A percentile compares a stretch with the other conserved stretches of the same genome.
Evolutionary conservation across 108 stramenopile species (phyloP).

Genomic region (Epithemia pelagica): DNA sequence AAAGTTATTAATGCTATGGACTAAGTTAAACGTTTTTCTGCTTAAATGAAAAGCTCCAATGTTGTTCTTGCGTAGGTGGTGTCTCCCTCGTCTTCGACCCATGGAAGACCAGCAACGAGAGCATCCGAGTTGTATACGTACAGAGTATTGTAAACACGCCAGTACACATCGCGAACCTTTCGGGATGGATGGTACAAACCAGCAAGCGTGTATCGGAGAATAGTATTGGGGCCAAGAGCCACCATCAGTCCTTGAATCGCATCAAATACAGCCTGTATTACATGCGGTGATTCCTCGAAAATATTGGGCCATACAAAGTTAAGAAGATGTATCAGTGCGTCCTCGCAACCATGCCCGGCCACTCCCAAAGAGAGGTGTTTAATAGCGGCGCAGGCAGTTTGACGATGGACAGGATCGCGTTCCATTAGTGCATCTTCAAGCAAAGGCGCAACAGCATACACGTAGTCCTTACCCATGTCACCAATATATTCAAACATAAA

Average conservation of each 20-base stretch:
- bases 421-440: conserved; percentile 99
- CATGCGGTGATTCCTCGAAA: conserved; percentile 96
- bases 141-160: conserved; percentile 97
- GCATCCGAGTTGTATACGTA: conserved; percentile 95
- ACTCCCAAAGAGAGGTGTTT: conserved; percentile 97
- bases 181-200: conserved; percentile 98
- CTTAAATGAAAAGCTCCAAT: conserved; percentile 91
- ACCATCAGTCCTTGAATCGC: conserved; percentile 97
- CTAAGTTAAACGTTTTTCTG: not conserved
- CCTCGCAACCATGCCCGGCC: conserved; percentile 95
- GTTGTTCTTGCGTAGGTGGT: conserved; percentile 85
- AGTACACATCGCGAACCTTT: conserved; percentile 96
- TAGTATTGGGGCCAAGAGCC: conserved; percentile 83
- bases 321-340: conserved; percentile 92
- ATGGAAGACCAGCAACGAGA: conserved; percentile 90
- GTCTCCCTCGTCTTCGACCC: conserved; percentile 78
- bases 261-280: conserved; percentile 97
- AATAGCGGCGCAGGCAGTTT: conserved; percentile 96
- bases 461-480: conserved; percentile 98
- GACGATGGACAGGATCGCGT: conserved; percentile 97
- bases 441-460: conserved; percentile 94
- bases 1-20: too few relatives aligned
- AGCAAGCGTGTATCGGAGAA: conserved; percentile 90
- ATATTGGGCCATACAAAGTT: conserved; percentile 99
- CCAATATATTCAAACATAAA: conserved; percentile 99